Evolutionary conservation across 192 early-diverging fungal genomes (phyloP).

Genomic region (Fimicolochytrium jonesii): DNA sequence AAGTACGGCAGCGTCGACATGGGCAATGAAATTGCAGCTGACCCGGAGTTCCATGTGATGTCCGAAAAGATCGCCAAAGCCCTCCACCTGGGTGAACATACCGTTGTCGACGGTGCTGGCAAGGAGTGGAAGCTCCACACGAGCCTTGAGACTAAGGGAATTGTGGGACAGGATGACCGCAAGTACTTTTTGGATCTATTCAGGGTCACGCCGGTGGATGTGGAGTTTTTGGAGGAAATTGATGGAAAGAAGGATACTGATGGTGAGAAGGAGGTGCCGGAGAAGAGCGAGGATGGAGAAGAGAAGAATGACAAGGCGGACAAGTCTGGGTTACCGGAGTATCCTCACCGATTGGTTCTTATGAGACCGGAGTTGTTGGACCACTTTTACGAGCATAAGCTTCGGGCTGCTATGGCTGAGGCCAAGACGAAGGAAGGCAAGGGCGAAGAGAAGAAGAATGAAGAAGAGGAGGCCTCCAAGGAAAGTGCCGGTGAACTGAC

Average conservation of each 20-base stretch:
- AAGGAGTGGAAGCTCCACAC: conserved; percentile 64
- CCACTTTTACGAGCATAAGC: conserved; percentile 76
- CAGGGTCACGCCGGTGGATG: conserved; percentile 86
- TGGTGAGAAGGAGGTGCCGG: neutral
- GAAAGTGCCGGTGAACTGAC: neutral
- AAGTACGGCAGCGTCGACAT: conserved; percentile 91
- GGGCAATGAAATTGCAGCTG: conserved; percentile 63
- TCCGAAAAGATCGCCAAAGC: conserved; percentile 68
- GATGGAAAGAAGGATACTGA: conserved; percentile 39
- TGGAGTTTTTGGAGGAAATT: conserved; percentile 78
- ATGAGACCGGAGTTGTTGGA: conserved; percentile 85
- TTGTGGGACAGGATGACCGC: conserved; percentile 86
- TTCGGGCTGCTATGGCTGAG: conserved; percentile 47
- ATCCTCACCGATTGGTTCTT: conserved; percentile 82
- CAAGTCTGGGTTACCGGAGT: conserved; percentile 43
- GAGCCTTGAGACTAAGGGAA: conserved; percentile 84
- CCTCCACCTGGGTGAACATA: conserved; percentile 77
- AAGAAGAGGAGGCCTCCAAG: conserved; percentile 3
- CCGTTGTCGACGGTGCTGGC: conserved; percentile 66
- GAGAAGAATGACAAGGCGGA: conserved; percentile 32
- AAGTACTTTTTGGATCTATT: conserved; percentile 91
- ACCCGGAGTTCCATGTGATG: conserved; percentile 72
- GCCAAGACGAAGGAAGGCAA: conserved; percentile 23
- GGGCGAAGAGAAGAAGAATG: conserved; percentile 26
- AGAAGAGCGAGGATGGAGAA: conserved; percentile 32